Percentiles rank a stretch among this genome's conserved stretches.
phyloP scores from a whole-genome alignment of 2,329 filamentous ascomycete genomes.

The Colletotrichum karsti region DNA sequence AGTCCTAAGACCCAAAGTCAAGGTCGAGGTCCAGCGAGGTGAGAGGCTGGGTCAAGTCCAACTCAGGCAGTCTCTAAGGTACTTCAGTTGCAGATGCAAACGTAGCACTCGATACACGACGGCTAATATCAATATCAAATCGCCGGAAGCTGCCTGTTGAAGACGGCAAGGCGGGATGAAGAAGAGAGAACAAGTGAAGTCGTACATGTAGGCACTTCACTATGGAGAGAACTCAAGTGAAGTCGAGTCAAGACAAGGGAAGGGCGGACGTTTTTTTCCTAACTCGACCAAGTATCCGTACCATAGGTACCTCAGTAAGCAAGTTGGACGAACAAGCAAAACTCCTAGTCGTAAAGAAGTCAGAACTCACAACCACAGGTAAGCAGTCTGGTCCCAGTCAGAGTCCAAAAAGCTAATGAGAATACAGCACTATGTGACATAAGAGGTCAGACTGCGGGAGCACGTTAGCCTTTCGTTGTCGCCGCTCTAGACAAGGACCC shows the following conservation, averaged over 20 bases:
- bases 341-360: too few species aligned
- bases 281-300: neutral
- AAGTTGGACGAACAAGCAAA: too few species aligned
- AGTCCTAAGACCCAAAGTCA: neutral
- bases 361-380: neutral
- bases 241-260: neutral
- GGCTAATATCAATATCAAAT: neutral
- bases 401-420: neutral
- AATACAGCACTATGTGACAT: too few species aligned
- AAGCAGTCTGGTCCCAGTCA: neutral
- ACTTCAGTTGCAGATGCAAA: neutral
- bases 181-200: neutral
- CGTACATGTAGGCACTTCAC: neutral
- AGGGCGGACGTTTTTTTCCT: neutral
- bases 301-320: too few species aligned
- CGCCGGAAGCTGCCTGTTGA: neutral
- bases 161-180: neutral
- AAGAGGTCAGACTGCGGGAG: too few species aligned
- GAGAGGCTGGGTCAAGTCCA: too few species aligned
- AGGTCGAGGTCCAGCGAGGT: neutral
- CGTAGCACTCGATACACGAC: neutral
- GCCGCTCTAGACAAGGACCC: conserved; percentile 38
- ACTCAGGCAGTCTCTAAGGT: neutral
- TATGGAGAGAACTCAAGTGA: neutral
- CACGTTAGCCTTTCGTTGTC: conserved; percentile 24